These are phyloP conservation scores for Craspedostauros australis DNA, from an alignment of 108 stramenopile species.

Conservation along the genomic window DNA sequence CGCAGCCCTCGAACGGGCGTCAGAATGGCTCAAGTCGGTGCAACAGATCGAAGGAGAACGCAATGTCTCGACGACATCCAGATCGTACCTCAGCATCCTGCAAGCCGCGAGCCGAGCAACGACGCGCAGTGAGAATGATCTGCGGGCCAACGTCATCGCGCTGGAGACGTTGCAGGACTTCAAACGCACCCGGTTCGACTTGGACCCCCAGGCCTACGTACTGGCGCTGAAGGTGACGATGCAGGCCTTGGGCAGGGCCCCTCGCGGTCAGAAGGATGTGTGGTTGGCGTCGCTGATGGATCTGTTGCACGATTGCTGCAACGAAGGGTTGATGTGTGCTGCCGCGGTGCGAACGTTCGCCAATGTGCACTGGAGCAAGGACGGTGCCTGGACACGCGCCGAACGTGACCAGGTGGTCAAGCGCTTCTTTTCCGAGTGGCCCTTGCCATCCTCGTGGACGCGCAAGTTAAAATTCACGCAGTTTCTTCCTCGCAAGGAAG, in stretches of 20 bases:
- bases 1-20: slow-evolving; percentile 36
- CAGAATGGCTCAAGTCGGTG: slow-evolving; percentile 50
- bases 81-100: slow-evolving; percentile 39
- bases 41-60: slow-evolving; percentile 38
- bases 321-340: slow-evolving; percentile 59
- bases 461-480: slow-evolving; percentile 31
- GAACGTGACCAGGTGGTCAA: slow-evolving; percentile 27
- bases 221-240: slow-evolving; percentile 47
- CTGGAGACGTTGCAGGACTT: slow-evolving; percentile 26
- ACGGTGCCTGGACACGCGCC: slow-evolving; percentile 43
- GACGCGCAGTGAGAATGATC: no score
- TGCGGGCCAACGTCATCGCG: no score
- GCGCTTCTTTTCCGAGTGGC: slow-evolving; percentile 38
- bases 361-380: slow-evolving; percentile 27
- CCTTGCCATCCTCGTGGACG: slow-evolving; percentile 49
- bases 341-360: slow-evolving; percentile 28
- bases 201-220: slow-evolving; percentile 43
- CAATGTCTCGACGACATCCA: slow-evolving; percentile 31
- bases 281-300: slow-evolving; percentile 27
- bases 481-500: not conserved
- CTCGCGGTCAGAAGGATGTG: slow-evolving; percentile 11
- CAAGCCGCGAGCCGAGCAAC: slow-evolving; percentile 40
- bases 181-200: slow-evolving; percentile 37
- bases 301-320: slow-evolving; percentile 43
- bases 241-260: slow-evolving; percentile 45